A percentile compares a stretch with the other conserved stretches of the same genome.
Evolutionary conservation across 192 early-diverging fungal species (phyloP).

Genomic region (Podila clonocystis): DNA sequence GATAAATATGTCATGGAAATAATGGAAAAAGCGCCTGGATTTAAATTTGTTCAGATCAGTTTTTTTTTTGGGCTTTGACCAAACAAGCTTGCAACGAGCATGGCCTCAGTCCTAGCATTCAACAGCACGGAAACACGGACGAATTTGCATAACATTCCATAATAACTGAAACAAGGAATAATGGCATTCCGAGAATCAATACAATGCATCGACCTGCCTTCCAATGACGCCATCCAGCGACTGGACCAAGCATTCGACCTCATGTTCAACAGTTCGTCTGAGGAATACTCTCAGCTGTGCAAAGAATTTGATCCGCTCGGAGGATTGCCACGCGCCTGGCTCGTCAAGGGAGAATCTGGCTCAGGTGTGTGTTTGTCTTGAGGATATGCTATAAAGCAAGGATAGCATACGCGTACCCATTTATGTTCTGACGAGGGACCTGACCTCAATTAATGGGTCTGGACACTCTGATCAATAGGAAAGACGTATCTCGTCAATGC

Average conservation of each 20-base stretch:
- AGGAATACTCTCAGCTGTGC: slow-evolving; percentile 24
- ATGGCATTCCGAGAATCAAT: slow-evolving; percentile 1
- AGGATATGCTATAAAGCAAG: too few species aligned
- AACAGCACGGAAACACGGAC: too few species aligned
- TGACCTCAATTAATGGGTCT: background rate
- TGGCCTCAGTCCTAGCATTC: too few species aligned
- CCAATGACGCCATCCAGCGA: slow-evolving; percentile 29
- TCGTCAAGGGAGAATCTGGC: slow-evolving; percentile 46
- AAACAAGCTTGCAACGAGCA: too few species aligned
- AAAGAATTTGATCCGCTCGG: slow-evolving; percentile 18
- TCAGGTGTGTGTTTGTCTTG: slow-evolving; percentile 8
- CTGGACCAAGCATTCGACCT: slow-evolving; percentile 44
- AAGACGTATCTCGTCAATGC: slow-evolving; percentile 23
- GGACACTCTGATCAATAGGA: background rate
- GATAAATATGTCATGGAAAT: too few species aligned
- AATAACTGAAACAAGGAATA: too few species aligned
- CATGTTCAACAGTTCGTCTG: slow-evolving; percentile 15
- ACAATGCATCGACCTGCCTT: slow-evolving; percentile 15
- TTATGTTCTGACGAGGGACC: background rate
- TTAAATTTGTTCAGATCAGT: too few species aligned
- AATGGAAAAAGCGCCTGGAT: too few species aligned
- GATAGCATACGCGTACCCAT: background rate
- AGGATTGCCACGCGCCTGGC: slow-evolving; percentile 35
- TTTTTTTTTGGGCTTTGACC: too few species aligned
- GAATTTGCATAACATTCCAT: too few species aligned